Base-by-base conservation (phyloP, 179 eudicot genomes). In the Vitellaria paradoxa region DNA sequence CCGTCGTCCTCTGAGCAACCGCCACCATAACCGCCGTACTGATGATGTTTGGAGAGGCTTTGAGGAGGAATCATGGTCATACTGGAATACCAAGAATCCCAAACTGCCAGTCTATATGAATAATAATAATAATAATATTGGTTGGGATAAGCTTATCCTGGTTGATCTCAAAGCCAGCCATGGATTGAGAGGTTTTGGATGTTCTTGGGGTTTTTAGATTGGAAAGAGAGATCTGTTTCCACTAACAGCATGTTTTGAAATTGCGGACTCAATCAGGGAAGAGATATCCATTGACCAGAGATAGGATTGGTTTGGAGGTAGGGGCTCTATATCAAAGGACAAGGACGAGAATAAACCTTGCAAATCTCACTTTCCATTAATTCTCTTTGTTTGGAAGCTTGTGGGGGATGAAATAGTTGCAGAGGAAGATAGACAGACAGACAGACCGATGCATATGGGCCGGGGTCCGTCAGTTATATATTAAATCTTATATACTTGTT, bases 31-130 rank as follows among this genome's bases (percentile, higher is more conserved):
- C 72, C 73, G 72, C 73, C 66, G 75, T 24, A 46, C 76, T 63
- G 40, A 77, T 56, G 63, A 8, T 15, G 61, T 71, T 71, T 53
- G 20, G n/a, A 55, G 18, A 77, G 62, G 74, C 55, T 26, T 71
- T 55, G 74, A 18, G 53, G 4, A 17, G 71, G 71, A 71, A 82
- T 70, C 87, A 86, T 86, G 86, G 81, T 86, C 89, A 76, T 81
- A 26, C 60, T 74, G 84, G 65, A 6, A 80, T 79, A 40, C 72
- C 68, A 65, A 49, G 68, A 70, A 77, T 55, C 68, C 81, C 79
- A 12, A 37, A 72, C 24, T 24, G 7, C 47, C 75, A 37, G 15
- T 3, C 21, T 56, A 13, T 64, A 57, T 53, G 62, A 53, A 20
- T 20, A 49, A 30, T 30, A 30, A 30, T 30, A 53, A 20, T 20